Evolutionary conservation across 305 asterid species (phyloP).

Genomic region (Solanum hybrid): DNA sequence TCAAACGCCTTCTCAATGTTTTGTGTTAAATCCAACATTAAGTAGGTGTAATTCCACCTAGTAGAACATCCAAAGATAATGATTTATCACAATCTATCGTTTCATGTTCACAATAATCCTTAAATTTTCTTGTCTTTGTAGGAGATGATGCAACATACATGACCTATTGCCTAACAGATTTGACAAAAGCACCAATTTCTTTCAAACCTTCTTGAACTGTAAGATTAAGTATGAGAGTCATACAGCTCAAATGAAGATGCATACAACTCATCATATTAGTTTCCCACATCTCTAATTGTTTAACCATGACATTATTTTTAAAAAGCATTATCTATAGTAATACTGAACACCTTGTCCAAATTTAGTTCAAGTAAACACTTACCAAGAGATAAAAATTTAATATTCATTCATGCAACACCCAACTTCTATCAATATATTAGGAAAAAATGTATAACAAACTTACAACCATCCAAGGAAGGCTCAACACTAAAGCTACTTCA

Average conservation of each 20-base stretch:
- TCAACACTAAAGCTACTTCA: neutral
- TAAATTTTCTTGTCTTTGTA: neutral
- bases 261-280: neutral
- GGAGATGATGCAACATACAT: neutral
- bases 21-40: conserved; percentile 1
- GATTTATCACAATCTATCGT: neutral
- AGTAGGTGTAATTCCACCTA: neutral
- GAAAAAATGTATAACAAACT: neutral
- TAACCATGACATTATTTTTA: neutral
- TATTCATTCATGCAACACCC: neutral
- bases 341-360: neutral
- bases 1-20: neutral
- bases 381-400: neutral
- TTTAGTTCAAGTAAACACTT: conserved; percentile 1
- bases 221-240: neutral
- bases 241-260: conserved; percentile 1
- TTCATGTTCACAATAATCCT: neutral
- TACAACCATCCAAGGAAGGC: neutral
- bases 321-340: neutral
- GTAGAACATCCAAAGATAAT: neutral
- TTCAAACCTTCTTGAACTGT: neutral
- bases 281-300: neutral
- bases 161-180: neutral
- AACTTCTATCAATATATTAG: neutral
- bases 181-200: neutral